phyloP scores from a whole-genome alignment of 108 stramenopile genomes.

The Pelagomonas calceolata region DNA sequence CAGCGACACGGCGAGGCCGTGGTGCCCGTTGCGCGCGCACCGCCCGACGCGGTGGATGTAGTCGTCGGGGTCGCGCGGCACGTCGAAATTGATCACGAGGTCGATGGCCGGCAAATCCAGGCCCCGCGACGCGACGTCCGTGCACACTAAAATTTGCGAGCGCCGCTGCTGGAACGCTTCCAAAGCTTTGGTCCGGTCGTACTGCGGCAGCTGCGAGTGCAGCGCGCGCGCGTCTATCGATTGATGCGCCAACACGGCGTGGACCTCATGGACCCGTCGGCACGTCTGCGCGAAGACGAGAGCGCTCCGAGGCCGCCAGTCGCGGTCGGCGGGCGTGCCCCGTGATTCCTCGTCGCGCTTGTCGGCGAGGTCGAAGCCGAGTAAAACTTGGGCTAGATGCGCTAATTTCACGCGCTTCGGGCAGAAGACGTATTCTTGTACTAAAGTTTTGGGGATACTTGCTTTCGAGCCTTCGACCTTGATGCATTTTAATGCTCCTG shows the following conservation, averaged over 20 bases:
- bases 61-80: constrained; percentile 89
- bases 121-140: constrained; percentile 95
- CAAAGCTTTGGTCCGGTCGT: constrained; percentile 73
- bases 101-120: constrained; percentile 89
- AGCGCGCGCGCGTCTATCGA: constrained; percentile 78
- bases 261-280: constrained; percentile 76
- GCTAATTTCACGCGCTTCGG: constrained; percentile 71
- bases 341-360: not conserved
- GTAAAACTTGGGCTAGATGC: constrained; percentile 27
- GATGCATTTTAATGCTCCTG: too few relatives aligned
- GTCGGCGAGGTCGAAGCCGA: not conserved
- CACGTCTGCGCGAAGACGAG: constrained; percentile 96
- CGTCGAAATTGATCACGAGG: constrained; percentile 91
- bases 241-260: constrained; percentile 68
- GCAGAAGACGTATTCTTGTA: constrained; percentile 92
- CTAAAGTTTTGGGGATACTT: constrained; percentile 69
- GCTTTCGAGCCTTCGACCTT: constrained; percentile 43
- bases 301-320: constrained; percentile 59
- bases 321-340: too few relatives aligned
- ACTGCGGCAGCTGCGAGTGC: constrained; percentile 80
- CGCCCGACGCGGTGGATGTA: constrained; percentile 96
- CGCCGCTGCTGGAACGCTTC: constrained; percentile 46
- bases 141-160: constrained; percentile 76
- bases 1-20: constrained; percentile 19
- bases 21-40: constrained; percentile 47